These are phyloP conservation scores for Helotiales sp. DNA, from an alignment of 2,329 filamentous ascomycete genomes.

Conservation along the genomic window DNA sequence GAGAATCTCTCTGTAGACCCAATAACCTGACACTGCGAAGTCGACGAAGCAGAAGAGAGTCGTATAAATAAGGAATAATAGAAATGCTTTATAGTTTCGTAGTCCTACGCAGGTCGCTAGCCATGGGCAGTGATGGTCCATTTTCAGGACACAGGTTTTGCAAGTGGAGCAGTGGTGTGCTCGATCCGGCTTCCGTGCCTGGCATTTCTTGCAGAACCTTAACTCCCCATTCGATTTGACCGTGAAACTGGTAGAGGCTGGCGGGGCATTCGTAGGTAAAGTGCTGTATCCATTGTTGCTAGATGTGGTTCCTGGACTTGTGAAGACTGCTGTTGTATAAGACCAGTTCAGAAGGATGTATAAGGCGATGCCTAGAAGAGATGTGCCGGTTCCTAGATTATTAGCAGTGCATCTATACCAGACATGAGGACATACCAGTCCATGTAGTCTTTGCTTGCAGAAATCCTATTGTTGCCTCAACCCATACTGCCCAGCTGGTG, in stretches of 20 bases:
- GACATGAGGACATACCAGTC: slow-evolving; percentile 56
- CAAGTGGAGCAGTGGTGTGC: slow-evolving; percentile 97
- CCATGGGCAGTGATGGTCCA: slow-evolving; percentile 99
- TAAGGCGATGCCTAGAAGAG: slow-evolving; percentile 69
- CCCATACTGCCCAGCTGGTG: slow-evolving; percentile 94
- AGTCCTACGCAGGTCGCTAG: slow-evolving; percentile 93
- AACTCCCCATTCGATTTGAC: slow-evolving; percentile 89
- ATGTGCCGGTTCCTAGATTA: slow-evolving; percentile 56
- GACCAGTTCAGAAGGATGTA: slow-evolving; percentile 84
- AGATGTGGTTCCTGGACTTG: slow-evolving; percentile 77
- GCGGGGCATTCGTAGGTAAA: slow-evolving; percentile 73
- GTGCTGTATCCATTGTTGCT: slow-evolving; percentile 75
- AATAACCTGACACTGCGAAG: slow-evolving; percentile 77
- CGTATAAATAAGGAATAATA: slow-evolving; percentile 90
- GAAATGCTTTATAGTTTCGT: slow-evolving; percentile 92
- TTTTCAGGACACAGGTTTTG: slow-evolving; percentile 92
- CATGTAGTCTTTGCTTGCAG: slow-evolving; percentile 56
- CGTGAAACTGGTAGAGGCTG: slow-evolving; percentile 75
- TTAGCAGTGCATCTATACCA: slow-evolving; percentile 20
- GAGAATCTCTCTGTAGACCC: slow-evolving; percentile 86
- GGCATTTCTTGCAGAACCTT: slow-evolving; percentile 97
- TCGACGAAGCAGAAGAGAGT: slow-evolving; percentile 82
- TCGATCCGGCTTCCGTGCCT: slow-evolving; percentile 91
- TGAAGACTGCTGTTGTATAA: slow-evolving; percentile 94
- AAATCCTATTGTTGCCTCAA: slow-evolving; percentile 75